Evolutionary conservation across 2,329 filamentous ascomycete genomes (phyloP).

Genomic region (Tolypocladium guangdongense): DNA sequence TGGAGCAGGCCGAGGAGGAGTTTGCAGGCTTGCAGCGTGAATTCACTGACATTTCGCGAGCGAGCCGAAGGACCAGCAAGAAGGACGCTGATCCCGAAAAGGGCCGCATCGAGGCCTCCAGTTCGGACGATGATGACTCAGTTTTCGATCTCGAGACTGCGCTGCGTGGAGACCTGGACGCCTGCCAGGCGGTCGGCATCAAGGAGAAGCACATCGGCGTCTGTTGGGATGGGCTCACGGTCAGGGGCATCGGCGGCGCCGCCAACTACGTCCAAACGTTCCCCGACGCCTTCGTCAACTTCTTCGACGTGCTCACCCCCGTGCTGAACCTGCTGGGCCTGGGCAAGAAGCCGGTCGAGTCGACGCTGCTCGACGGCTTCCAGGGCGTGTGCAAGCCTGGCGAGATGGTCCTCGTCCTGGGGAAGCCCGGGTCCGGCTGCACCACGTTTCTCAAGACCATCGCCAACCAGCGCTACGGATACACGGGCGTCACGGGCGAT

Average conservation of each 20-base stretch:
- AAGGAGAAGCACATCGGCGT: slow-evolving; percentile 70
- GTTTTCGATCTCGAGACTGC: slow-evolving; percentile 67
- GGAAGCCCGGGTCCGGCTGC: slow-evolving; percentile 63
- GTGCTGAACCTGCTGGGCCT: slow-evolving; percentile 51
- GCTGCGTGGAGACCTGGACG: slow-evolving; percentile 58
- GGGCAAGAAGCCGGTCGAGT: slow-evolving; percentile 57
- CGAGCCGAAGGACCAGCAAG: slow-evolving; percentile 25
- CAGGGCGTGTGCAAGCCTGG: slow-evolving; percentile 62
- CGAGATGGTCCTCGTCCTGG: slow-evolving; percentile 81
- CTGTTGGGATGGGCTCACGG: slow-evolving; percentile 67
- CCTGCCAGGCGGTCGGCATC: slow-evolving; percentile 68
- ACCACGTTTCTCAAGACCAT: slow-evolving; percentile 60
- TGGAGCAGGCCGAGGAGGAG: slow-evolving; percentile 57
- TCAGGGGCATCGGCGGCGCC: slow-evolving; percentile 62
- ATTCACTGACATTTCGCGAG: slow-evolving; percentile 45
- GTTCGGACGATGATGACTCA: slow-evolving; percentile 29
- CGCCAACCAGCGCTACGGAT: slow-evolving; percentile 51
- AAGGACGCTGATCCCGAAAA: slow-evolving; percentile 47
- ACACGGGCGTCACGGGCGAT: slow-evolving; percentile 50
- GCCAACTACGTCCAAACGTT: slow-evolving; percentile 67
- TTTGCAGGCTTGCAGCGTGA: slow-evolving; percentile 57
- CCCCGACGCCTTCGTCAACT: slow-evolving; percentile 63
- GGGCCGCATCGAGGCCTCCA: slow-evolving; percentile 23
- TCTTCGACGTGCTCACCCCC: slow-evolving; percentile 64
- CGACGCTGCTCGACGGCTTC: slow-evolving; percentile 64